Evolutionary conservation across 2,329 filamentous ascomycete genomes (phyloP).

Genomic region (Arthrinium phaeospermum): DNA sequence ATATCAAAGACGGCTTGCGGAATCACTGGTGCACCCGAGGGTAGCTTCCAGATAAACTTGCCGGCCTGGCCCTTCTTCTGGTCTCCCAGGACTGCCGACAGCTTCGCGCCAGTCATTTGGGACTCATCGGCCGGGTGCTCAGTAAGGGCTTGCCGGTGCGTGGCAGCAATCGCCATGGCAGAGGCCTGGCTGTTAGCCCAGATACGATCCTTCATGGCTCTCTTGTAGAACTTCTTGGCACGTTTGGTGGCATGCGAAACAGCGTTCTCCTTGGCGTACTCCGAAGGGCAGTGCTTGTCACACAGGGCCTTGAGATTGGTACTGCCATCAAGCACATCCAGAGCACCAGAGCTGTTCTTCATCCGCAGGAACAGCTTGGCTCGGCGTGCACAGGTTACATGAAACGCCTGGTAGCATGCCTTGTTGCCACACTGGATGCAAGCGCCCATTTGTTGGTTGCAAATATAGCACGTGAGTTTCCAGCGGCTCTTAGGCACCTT

Average conservation of each 20-base stretch:
- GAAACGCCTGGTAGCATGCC: slow-evolving; percentile 94
- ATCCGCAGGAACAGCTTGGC: slow-evolving; percentile 91
- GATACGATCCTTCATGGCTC: slow-evolving; percentile 83
- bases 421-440: slow-evolving; percentile 99
- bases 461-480: slow-evolving; percentile 95
- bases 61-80: slow-evolving; percentile 73
- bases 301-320: slow-evolving; percentile 93
- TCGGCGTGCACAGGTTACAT: slow-evolving; percentile 91
- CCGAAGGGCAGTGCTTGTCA: slow-evolving; percentile 89
- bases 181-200: slow-evolving; percentile 92
- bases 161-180: slow-evolving; percentile 79
- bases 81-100: slow-evolving; percentile 75
- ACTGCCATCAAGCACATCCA: slow-evolving; percentile 77
- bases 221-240: slow-evolving; percentile 87
- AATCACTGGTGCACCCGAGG: slow-evolving; percentile 93
- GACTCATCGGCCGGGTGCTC: slow-evolving; percentile 80
- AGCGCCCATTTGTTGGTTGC: slow-evolving; percentile 95
- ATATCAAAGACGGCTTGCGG: slow-evolving; percentile 86
- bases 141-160: slow-evolving; percentile 66
- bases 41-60: slow-evolving; percentile 86
- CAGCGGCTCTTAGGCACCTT: slow-evolving; percentile 95
- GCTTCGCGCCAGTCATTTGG: slow-evolving; percentile 82
- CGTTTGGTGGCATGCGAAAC: slow-evolving; percentile 81
- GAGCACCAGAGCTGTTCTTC: slow-evolving; percentile 86
- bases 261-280: slow-evolving; percentile 86